phyloP scores from a whole-genome alignment of 768 basidiomycete species.

The Neoboletus brunneissimus region DNA sequence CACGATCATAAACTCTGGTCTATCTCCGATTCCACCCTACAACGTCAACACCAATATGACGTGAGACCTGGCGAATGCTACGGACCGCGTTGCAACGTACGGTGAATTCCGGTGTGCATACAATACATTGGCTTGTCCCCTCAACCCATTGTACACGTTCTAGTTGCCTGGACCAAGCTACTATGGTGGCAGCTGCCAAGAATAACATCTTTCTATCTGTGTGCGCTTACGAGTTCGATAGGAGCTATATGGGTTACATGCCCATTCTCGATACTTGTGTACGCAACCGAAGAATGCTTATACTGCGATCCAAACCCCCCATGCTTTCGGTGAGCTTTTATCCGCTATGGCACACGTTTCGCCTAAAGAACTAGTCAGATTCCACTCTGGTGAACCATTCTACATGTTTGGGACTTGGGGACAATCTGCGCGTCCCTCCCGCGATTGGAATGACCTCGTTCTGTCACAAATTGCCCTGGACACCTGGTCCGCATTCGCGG shows the following conservation, averaged over 20 bases:
- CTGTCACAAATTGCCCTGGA: conserved; percentile 45
- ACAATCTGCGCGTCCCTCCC: conserved; percentile 40
- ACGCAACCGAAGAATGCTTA: conserved; percentile 37
- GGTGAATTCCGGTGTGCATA: conserved; percentile 7
- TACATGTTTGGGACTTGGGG: conserved; percentile 37
- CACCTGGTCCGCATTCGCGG: conserved; percentile 42
- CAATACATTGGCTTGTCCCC: too few relatives aligned
- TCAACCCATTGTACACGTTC: not conserved
- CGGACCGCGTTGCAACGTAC: conserved; percentile 7
- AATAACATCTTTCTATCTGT: conserved; percentile 42
- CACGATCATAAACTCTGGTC: not conserved
- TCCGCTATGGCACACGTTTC: too few relatives aligned
- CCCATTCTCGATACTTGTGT: conserved; percentile 45
- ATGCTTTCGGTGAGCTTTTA: conserved; percentile 39
- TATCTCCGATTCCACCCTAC: conserved; percentile 1
- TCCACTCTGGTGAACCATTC: conserved; percentile 34
- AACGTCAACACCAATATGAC: not conserved
- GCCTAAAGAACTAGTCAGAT: not conserved
- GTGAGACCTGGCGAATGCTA: conserved; percentile 3
- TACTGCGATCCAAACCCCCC: conserved; percentile 45
- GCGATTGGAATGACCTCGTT: conserved; percentile 45
- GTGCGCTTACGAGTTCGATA: conserved; percentile 48
- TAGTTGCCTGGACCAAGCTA: conserved; percentile 44
- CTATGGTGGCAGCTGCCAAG: conserved; percentile 41
- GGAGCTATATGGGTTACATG: conserved; percentile 42